Evolutionary conservation across 1,139 yeast genomes (phyloP), one percentile per base, ranked within the genome.

Genomic region (Pichia sp.): DNA sequence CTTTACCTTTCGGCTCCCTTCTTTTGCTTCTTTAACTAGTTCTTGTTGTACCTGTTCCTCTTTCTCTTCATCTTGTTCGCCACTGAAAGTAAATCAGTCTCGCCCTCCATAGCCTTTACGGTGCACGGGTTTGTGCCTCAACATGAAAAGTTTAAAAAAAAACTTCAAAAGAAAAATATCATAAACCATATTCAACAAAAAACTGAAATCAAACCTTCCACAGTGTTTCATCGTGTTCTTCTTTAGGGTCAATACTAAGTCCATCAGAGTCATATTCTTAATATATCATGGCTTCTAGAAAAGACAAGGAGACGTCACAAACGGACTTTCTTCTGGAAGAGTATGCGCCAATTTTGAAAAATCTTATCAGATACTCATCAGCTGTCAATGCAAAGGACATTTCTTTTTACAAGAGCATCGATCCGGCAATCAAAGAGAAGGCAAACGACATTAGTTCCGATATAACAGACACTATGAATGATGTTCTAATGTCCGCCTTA

Each of bases 351-450:
- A 70, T 72, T 56, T 75, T 81, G 3, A 75, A 81, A 51, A 75
- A 75, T 30, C 75, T 86, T 1, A 82, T 90, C 41, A 76, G 96
- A 59, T 79, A 88, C 1, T 81, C 97, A 0, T 75, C 86, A 5
- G 81, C 87, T 1, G 72, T 93, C 47, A 87, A 90, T 2, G 82
- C 90, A 0, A 90, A 88, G 60, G 99, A 93, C 72, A 79, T 90
- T 30, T 79, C 78, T 47, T 93, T 92, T 64, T 82, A 84, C 70
- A 78, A 78, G 54, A 81, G 90, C 47, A 69, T 90, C n/a, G 95
- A 90, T 64, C 64, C 75, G 1, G 66, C 70, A 0, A 67, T 87
- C 32, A 73, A 79, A 5, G 57, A 68, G 26, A 78, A 78, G 16
- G 49, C 57, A 32, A 57, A 54, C 23, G 52, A 54, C 1, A 51